phyloP scores from a whole-genome alignment of 305 asterid genomes.

The Solanum hybrid region DNA sequence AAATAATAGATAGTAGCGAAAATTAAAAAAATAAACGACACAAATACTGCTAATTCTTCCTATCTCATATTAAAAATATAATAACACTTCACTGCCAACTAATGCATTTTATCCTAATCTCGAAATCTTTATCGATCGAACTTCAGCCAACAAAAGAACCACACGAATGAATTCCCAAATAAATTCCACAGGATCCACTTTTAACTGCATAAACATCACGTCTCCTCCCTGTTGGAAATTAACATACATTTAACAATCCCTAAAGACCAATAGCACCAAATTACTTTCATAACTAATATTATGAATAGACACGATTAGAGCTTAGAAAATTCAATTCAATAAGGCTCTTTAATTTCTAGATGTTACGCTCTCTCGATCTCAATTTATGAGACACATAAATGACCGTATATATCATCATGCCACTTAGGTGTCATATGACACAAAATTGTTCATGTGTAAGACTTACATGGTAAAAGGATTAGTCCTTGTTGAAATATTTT shows the following conservation, averaged over 20 bases:
- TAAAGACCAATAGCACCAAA: background rate
- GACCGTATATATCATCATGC: background rate
- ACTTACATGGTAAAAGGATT: background rate
- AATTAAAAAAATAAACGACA: background rate
- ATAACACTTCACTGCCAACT: background rate
- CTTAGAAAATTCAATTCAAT: background rate
- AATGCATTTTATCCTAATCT: background rate
- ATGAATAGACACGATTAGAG: background rate
- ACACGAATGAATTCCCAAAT: background rate
- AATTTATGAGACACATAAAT: background rate
- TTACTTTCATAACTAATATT: background rate
- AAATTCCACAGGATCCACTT: background rate
- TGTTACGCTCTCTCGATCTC: background rate
- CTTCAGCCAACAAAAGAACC: background rate
- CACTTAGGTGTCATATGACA: background rate
- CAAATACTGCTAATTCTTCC: background rate
- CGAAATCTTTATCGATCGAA: background rate
- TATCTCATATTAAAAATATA: background rate
- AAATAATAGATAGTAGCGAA: background rate
- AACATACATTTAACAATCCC: background rate
- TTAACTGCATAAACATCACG: background rate
- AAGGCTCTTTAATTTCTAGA: background rate
- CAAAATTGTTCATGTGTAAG: background rate
- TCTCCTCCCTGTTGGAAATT: background rate
- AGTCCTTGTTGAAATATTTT: background rate